Percentiles rank a stretch among this genome's conserved stretches.
Evolutionary conservation across 768 basidiomycete species (phyloP).

Genomic region (Nidula microcarpa): DNA sequence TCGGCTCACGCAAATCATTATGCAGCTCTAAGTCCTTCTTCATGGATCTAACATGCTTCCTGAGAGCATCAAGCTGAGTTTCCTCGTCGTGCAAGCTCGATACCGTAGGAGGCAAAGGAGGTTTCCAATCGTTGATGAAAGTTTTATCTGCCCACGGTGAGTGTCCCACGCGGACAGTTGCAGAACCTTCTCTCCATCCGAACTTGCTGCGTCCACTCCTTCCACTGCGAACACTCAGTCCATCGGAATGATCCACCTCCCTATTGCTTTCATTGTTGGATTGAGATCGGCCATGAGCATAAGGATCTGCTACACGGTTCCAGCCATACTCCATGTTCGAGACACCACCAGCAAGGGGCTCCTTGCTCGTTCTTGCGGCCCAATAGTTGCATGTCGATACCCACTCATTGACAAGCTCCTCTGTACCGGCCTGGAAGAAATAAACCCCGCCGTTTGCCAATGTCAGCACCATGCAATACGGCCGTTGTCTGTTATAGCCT

Average conservation of each 20-base stretch:
- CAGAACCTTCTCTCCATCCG: slow-evolving; percentile 64
- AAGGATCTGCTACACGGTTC: slow-evolving; percentile 68
- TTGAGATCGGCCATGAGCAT: slow-evolving; percentile 45
- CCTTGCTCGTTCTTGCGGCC: slow-evolving; percentile 94
- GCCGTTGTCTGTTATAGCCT: slow-evolving; percentile 87
- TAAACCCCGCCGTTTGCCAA: slow-evolving; percentile 87
- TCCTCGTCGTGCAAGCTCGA: slow-evolving; percentile 90
- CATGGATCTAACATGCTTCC: slow-evolving; percentile 73
- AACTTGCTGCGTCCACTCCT: slow-evolving; percentile 74
- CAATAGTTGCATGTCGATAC: slow-evolving; percentile 99
- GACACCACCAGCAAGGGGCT: slow-evolving; percentile 93
- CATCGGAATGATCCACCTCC: slow-evolving; percentile 55
- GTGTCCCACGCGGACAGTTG: slow-evolving; percentile 59
- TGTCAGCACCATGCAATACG: slow-evolving; percentile 93
- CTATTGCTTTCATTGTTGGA: slow-evolving; percentile 55
- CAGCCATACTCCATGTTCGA: slow-evolving; percentile 99
- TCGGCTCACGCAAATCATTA: slow-evolving; percentile 78
- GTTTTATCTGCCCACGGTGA: slow-evolving; percentile 79
- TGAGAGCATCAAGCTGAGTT: slow-evolving; percentile 83
- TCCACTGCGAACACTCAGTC: slow-evolving; percentile 70
- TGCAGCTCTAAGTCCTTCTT: slow-evolving; percentile 80
- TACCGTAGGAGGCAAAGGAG: slow-evolving; percentile 80
- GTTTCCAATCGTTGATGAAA: slow-evolving; percentile 91
- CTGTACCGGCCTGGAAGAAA: slow-evolving; percentile 98
- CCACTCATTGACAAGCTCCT: slow-evolving; percentile 99